Conservation (phyloP, 768 basidiomycete species). For the Rhizopogon rudus region DNA sequence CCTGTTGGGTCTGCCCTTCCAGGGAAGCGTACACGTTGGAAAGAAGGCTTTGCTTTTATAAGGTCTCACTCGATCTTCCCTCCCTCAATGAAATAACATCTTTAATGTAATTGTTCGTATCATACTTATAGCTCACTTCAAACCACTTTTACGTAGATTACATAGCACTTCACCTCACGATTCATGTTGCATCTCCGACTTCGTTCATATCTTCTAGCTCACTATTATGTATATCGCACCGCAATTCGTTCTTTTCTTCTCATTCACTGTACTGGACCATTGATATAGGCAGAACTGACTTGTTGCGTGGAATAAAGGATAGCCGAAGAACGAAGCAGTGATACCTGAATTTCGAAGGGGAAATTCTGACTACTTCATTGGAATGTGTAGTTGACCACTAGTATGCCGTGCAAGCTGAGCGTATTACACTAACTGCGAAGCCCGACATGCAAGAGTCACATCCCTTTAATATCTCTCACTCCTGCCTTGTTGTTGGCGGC, state of each 20-base stretch:
- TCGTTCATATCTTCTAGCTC: not conserved
- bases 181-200: not conserved
- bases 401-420: too few species aligned
- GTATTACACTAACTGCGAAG: too few species aligned
- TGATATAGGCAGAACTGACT: not conserved
- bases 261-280: not conserved
- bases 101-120: not conserved
- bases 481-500: too few species aligned
- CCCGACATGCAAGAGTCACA: too few species aligned
- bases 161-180: not conserved
- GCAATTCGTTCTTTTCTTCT: not conserved
- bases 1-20: conserved; percentile 60
- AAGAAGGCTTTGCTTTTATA: conserved; percentile 35
- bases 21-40: conserved; percentile 60
- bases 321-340: too few species aligned
- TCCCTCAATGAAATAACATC: too few species aligned
- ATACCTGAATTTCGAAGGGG: not conserved
- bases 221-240: not conserved
- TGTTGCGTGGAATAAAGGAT: not conserved
- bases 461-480: too few species aligned
- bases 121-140: not conserved
- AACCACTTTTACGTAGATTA: not conserved
- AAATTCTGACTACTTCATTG: not conserved
- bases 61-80: not conserved
- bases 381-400: not conserved